A percentile compares a stretch with the other conserved stretches of the same genome.
Conservation (phyloP, 768 basidiomycete species). For the Auriscalpium orientale region DNA sequence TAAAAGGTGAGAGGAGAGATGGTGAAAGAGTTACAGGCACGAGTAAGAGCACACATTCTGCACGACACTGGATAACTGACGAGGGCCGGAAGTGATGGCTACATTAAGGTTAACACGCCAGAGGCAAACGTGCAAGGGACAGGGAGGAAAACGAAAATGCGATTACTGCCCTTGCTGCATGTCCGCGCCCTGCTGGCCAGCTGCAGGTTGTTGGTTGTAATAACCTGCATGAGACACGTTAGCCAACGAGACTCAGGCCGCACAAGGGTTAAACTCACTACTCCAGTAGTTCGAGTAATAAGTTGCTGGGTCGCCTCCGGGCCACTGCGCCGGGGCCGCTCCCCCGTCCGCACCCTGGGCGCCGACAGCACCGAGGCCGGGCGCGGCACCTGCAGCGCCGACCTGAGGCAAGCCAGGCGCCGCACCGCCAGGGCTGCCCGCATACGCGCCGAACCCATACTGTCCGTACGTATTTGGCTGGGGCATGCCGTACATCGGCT, state of each 20-base stretch:
- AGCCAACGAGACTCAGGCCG: slow-evolving; percentile 3
- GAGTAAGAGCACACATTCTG: neutral
- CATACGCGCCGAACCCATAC: slow-evolving; percentile 70
- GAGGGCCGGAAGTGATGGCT: slow-evolving; percentile 13
- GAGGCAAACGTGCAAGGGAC: neutral
- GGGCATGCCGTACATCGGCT: slow-evolving; percentile 91
- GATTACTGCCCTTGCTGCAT: slow-evolving; percentile 24
- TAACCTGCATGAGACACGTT: slow-evolving; percentile 45
- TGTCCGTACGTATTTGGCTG: slow-evolving; percentile 74
- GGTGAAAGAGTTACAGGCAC: neutral
- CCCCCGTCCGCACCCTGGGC: slow-evolving; percentile 43
- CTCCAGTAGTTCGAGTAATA: slow-evolving; percentile 85
- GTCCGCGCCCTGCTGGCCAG: slow-evolving; percentile 53
- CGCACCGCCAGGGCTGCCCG: slow-evolving; percentile 56
- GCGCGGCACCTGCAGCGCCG: slow-evolving; percentile 43
- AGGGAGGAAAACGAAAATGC: neutral
- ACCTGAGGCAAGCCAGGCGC: slow-evolving; percentile 39
- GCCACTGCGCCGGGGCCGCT: slow-evolving; percentile 58
- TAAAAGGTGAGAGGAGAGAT: neutral
- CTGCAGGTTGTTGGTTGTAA: slow-evolving; percentile 65
- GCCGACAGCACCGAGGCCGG: slow-evolving; percentile 41
- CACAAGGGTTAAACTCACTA: slow-evolving; percentile 40
- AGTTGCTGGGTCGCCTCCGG: slow-evolving; percentile 58
- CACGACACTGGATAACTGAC: slow-evolving; percentile 22
- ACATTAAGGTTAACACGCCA: neutral